These are phyloP conservation scores for Talaromyces stipitatus DNA, from an alignment of 495 filamentous ascomycete species.

Conservation along the genomic window DNA sequence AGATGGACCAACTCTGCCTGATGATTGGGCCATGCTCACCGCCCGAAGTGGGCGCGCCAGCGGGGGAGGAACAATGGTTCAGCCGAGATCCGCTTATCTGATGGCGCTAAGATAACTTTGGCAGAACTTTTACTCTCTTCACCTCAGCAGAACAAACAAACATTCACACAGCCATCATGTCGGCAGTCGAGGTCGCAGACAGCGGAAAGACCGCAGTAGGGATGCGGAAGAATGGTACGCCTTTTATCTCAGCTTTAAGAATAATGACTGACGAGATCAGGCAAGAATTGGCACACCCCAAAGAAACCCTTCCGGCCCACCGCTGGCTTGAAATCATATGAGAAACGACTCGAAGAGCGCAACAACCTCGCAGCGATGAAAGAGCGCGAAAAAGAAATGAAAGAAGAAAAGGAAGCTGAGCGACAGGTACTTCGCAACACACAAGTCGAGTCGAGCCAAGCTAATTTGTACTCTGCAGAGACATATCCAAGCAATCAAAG, in stretches of 20 bases:
- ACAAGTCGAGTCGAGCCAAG: neutral
- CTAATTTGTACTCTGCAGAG: constrained; percentile 37
- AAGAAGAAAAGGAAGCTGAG: constrained; percentile 86
- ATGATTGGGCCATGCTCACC: neutral
- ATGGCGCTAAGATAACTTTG: constrained; percentile 32
- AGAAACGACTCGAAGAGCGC: constrained; percentile 59
- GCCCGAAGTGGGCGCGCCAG: constrained; percentile 11
- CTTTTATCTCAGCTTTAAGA: neutral
- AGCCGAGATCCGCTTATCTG: constrained; percentile 33
- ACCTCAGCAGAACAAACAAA: neutral
- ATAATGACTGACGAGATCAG: constrained; percentile 41
- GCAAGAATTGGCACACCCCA: constrained; percentile 85
- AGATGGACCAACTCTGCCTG: neutral
- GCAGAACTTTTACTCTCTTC: constrained; percentile 2
- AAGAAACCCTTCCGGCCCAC: constrained; percentile 83
- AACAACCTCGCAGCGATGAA: constrained; percentile 65
- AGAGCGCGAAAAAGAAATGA: constrained; percentile 88
- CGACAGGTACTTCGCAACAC: constrained; percentile 52
- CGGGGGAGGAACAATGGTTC: constrained; percentile 15
- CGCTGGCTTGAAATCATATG: constrained; percentile 67
- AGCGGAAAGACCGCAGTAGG: constrained; percentile 17
- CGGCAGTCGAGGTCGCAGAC: constrained; percentile 8
- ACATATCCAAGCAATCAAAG: constrained; percentile 70
- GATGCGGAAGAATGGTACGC: constrained; percentile 40
- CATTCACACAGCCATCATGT: neutral